Evolutionary conservation across 495 filamentous ascomycete genomes (phyloP), one percentile per base, ranked within the genome.

Genomic region (Paragyromitra xinjiangensis): DNA sequence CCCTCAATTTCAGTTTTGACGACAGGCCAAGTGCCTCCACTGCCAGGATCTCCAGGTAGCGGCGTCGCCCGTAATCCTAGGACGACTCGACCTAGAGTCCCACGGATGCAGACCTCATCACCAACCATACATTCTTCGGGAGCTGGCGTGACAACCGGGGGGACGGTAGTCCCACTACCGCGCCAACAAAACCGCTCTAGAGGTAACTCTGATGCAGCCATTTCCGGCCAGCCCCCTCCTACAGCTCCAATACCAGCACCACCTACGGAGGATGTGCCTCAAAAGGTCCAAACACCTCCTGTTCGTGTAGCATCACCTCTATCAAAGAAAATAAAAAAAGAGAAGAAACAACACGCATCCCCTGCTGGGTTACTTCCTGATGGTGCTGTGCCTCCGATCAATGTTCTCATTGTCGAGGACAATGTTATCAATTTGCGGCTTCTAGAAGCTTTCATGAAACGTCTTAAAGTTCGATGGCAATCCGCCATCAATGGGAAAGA

Each of bases 341-440:
- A 83, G 12, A 77, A 82, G 53, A 87, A 90, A 48, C 83, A 87
- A 50, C 86, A 85, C 11, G 80, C 85, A 16, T 80, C 89, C 2
- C 86, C 90, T 69, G 91, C 90, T n/a, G 80, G 73, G 19, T 64
- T 80, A 29, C 86, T 93, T 61, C 88, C 95, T 12, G 92, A 92
- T 80, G 90, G 90, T 65, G 91, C 92, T 6, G 94, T 99, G 2
- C 95, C 95, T 9, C 95, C 95, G 24, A 99, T 99, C 84, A 98
- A 97, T 79, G 94, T 98, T 8, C 87, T 99, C 19, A 98, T 99
- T 70, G 95, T 99, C 44, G 95, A 99, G 85, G 95, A 99, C 85
- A 99, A 99, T 83, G 91, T 95, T 73, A 98, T 99, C 87, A 99
- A 99, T 79, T 87, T 98, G 63, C 90, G 92, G 63, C 89, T 99